Percentiles rank a stretch among this genome's conserved stretches.
Conservation (phyloP, 371 early-diverging fungal species). For the Apophysomyces ossiformis region DNA sequence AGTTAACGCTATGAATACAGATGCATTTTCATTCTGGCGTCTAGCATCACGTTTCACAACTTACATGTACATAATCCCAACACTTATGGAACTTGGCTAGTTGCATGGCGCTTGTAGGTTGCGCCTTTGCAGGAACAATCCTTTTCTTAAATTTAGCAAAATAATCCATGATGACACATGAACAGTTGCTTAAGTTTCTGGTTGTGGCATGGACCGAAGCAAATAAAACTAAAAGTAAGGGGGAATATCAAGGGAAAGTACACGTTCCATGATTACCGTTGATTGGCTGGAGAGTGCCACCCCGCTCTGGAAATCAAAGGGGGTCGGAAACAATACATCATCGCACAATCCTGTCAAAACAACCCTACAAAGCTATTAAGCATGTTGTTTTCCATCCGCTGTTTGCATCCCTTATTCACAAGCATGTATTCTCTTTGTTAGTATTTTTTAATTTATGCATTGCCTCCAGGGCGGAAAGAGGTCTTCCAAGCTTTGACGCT, state of each 20-base stretch:
- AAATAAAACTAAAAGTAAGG: conserved; percentile 2
- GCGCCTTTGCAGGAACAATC: conserved; percentile 66
- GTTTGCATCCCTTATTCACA: no score
- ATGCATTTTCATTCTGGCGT: no score
- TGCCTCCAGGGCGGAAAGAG: no score
- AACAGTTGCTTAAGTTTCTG: neutral
- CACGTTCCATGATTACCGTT: conserved; percentile 1
- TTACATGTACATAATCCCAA: conserved; percentile 76
- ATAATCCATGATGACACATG: conserved; percentile 58
- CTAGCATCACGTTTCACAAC: conserved; percentile 3
- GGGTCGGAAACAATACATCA: neutral
- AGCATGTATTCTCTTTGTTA: no score
- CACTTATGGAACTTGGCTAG: conserved; percentile 77
- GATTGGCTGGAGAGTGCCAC: conserved; percentile 5
- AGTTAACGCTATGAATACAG: neutral
- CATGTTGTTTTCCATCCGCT: no score
- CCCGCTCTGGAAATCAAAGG: conserved; percentile 9
- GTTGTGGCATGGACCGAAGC: neutral
- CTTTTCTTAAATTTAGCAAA: conserved; percentile 71
- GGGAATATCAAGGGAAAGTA: neutral
- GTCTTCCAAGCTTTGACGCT: no score
- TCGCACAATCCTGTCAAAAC: neutral
- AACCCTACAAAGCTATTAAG: no score
- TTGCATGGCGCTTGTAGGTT: conserved; percentile 69
- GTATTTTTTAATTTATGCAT: no score